phyloP scores from a whole-genome alignment of 23 red algal species.

The Gracilariopsis chorda region DNA sequence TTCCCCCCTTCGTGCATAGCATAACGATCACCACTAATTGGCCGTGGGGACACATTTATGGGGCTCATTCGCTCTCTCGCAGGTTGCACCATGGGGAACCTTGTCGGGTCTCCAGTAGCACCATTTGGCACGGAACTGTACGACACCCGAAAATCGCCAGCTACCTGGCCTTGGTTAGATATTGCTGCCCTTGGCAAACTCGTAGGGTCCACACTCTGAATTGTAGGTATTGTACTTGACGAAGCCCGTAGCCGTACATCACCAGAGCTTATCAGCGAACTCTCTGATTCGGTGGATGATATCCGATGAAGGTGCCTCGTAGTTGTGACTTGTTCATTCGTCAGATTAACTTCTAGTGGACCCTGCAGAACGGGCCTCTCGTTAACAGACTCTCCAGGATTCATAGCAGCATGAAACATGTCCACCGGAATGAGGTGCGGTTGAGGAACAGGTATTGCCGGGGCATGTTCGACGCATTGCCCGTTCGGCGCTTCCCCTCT shows the following conservation, averaged over 20 bases:
- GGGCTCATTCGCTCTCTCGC: background rate
- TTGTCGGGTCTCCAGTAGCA: background rate
- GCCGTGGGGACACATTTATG: background rate
- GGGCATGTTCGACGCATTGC: background rate
- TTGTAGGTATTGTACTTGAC: background rate
- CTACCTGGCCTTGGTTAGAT: background rate
- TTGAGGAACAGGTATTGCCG: background rate
- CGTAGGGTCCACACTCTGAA: background rate
- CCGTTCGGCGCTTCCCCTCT: background rate
- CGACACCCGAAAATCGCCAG: background rate
- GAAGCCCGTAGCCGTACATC: background rate
- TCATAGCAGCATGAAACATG: constrained; percentile 2
- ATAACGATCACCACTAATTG: background rate
- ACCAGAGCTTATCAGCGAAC: background rate
- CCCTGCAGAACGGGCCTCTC: background rate
- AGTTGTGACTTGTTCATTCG: too few species aligned
- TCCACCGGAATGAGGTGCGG: background rate
- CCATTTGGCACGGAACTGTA: background rate
- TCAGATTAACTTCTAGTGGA: too few species aligned
- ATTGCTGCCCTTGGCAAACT: background rate
- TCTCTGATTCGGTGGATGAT: background rate
- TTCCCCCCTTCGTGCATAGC: background rate
- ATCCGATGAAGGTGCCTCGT: background rate
- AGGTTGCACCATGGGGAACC: background rate
- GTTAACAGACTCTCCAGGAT: background rate